phyloP scores from a whole-genome alignment of 1,139 yeast species.

The Pichia sp. region DNA sequence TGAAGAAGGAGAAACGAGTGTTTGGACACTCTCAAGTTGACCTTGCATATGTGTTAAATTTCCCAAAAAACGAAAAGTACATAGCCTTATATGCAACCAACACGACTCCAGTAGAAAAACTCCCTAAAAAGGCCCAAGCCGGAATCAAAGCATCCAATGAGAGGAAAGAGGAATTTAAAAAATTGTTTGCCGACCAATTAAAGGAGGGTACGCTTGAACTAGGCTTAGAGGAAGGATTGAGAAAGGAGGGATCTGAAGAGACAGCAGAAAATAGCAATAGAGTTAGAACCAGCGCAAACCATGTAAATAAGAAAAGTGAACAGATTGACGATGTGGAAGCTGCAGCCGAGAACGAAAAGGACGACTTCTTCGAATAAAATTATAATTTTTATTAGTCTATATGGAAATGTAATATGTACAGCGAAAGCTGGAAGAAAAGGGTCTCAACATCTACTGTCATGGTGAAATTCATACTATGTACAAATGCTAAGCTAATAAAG shows the following conservation, averaged over 20 bases:
- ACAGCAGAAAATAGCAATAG: background rate
- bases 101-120: slow-evolving; percentile 18
- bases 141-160: slow-evolving; percentile 48
- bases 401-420: no score
- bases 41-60: slow-evolving; percentile 69
- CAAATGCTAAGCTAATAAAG: no score
- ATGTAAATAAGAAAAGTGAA: background rate
- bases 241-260: slow-evolving; percentile 12
- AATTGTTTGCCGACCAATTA: slow-evolving; percentile 46
- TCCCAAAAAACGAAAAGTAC: slow-evolving; percentile 78
- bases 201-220: slow-evolving; percentile 53
- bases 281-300: background rate
- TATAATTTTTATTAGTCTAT: background rate
- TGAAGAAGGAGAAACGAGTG: slow-evolving; percentile 49
- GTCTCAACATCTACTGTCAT: no score
- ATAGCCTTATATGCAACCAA: slow-evolving; percentile 64
- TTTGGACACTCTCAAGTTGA: slow-evolving; percentile 63
- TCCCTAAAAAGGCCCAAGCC: slow-evolving; percentile 40
- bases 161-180: slow-evolving; percentile 46
- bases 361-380: slow-evolving; percentile 45
- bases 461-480: no score
- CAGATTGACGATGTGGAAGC: slow-evolving; percentile 6
- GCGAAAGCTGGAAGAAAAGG: no score
- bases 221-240: slow-evolving; percentile 48
- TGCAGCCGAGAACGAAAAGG: slow-evolving; percentile 31